phyloP scores from a whole-genome alignment of 371 early-diverging fungal genomes.

The Funneliformis caledonium region DNA sequence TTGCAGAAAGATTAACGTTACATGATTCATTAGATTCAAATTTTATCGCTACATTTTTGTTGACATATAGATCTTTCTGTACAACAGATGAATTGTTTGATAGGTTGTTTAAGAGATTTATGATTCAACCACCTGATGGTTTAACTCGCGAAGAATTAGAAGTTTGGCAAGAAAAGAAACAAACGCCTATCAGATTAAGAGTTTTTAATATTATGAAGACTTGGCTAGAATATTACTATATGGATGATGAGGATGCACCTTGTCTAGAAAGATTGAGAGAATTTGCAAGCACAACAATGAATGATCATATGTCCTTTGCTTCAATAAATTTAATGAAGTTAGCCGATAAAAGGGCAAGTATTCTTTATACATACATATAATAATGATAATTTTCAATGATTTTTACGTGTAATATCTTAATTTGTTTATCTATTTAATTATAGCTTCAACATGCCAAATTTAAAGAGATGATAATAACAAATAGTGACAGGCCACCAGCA shows the following conservation, averaged over 20 bases:
- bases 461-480: conserved; percentile 66
- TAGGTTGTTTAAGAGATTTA: conserved; percentile 72
- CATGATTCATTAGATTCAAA: conserved; percentile 81
- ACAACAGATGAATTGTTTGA: conserved; percentile 76
- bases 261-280: conserved; percentile 74
- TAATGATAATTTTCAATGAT: neutral
- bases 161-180: conserved; percentile 86
- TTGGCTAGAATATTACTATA: conserved; percentile 89
- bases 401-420: neutral
- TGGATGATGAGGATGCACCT: conserved; percentile 73
- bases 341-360: conserved; percentile 69
- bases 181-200: conserved; percentile 81
- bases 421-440: neutral
- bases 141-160: conserved; percentile 69
- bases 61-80: conserved; percentile 90
- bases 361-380: conserved; percentile 33
- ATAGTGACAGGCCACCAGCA: conserved; percentile 60
- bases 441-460: conserved; percentile 49
- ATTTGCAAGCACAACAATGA: conserved; percentile 79
- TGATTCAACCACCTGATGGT: conserved; percentile 71
- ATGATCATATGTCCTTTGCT: conserved; percentile 69
- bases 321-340: conserved; percentile 73
- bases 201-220: conserved; percentile 90
- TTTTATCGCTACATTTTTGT: conserved; percentile 83
- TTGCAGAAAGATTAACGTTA: conserved; percentile 87